A percentile compares a stretch with the other conserved stretches of the same genome.
Conservation (phyloP, 1,284 basidiomycete genomes). For the Malassezia japonica region DNA sequence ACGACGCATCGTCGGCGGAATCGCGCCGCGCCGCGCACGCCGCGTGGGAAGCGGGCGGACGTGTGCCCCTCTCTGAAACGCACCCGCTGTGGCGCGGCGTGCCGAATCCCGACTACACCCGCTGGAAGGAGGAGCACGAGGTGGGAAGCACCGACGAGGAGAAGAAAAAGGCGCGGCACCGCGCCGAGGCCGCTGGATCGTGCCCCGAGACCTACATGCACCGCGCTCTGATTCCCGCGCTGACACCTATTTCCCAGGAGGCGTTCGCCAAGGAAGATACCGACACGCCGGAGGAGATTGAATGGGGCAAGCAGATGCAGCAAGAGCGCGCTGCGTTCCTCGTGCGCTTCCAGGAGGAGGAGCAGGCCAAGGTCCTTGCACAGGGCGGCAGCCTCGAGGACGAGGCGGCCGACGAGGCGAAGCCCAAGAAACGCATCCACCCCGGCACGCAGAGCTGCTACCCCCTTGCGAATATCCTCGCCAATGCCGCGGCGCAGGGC, state of each 20-base stretch:
- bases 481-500: constrained; percentile 14
- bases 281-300: constrained; percentile 40
- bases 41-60: constrained; percentile 21
- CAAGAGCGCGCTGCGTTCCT: constrained; percentile 37
- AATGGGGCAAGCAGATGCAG: constrained; percentile 42
- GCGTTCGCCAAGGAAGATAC: constrained; percentile 33
- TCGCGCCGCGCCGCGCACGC: constrained; percentile 20
- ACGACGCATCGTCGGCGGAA: constrained; percentile 25
- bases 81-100: constrained; percentile 31
- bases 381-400: constrained; percentile 2
- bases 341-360: constrained; percentile 38
- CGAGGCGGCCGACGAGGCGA: constrained; percentile 2
- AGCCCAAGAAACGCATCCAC: constrained; percentile 12
- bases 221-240: constrained; percentile 27
- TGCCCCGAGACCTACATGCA: constrained; percentile 24
- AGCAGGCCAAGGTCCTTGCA: constrained; percentile 26
- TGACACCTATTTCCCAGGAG: constrained; percentile 19
- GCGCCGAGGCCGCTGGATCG: neutral
- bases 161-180: constrained; percentile 13
- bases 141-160: constrained; percentile 6
- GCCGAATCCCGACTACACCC: constrained; percentile 29
- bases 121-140: constrained; percentile 22
- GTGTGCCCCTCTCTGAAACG: constrained; percentile 8
- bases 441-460: constrained; percentile 17
- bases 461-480: constrained; percentile 17